phyloP scores from a whole-genome alignment of 352 stramenopile genomes.

The Phytophthora chlamydospora region DNA sequence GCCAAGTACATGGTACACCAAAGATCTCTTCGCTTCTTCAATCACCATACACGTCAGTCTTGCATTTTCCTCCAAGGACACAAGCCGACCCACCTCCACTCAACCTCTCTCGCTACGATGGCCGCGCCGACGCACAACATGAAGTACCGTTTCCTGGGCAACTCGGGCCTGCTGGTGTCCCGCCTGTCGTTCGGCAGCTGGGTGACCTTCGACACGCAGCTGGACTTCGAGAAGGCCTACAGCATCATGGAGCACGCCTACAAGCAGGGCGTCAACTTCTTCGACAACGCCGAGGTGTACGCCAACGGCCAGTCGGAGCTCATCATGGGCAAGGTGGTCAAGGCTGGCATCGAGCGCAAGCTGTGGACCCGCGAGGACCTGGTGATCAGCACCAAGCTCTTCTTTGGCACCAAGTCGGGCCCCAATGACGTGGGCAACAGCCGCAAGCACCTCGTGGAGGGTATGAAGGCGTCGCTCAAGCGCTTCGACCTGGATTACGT shows the following conservation, averaged over 20 bases:
- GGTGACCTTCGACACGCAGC: slow-evolving; percentile 56
- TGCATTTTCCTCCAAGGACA: slow-evolving; percentile 41
- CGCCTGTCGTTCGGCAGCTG: slow-evolving; percentile 58
- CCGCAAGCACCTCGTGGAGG: slow-evolving; percentile 67
- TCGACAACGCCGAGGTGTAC: slow-evolving; percentile 72
- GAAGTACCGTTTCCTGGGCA: slow-evolving; percentile 68
- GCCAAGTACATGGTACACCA: no score
- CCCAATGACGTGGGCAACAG: slow-evolving; percentile 49
- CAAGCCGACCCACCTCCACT: slow-evolving; percentile 4
- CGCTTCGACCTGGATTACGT: slow-evolving; percentile 64
- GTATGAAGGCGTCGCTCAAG: slow-evolving; percentile 63
- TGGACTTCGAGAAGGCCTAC: slow-evolving; percentile 68
- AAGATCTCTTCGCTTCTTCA: no score
- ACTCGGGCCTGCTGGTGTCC: slow-evolving; percentile 57
- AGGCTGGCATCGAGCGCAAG: slow-evolving; percentile 51
- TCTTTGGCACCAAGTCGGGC: slow-evolving; percentile 48
- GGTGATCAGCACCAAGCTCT: slow-evolving; percentile 76
- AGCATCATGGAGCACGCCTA: slow-evolving; percentile 63
- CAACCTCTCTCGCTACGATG: slow-evolving; percentile 7
- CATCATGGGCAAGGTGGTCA: slow-evolving; percentile 66
- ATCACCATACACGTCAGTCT: slow-evolving; percentile 1
- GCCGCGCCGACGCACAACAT: slow-evolving; percentile 44
- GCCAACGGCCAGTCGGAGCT: slow-evolving; percentile 49
- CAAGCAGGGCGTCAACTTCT: slow-evolving; percentile 73
- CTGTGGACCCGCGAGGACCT: slow-evolving; percentile 62